Evolutionary conservation across 257 asterid genomes (phyloP), one percentile per base, ranked within the genome.

Genomic region (Thymus mandschuricus): DNA sequence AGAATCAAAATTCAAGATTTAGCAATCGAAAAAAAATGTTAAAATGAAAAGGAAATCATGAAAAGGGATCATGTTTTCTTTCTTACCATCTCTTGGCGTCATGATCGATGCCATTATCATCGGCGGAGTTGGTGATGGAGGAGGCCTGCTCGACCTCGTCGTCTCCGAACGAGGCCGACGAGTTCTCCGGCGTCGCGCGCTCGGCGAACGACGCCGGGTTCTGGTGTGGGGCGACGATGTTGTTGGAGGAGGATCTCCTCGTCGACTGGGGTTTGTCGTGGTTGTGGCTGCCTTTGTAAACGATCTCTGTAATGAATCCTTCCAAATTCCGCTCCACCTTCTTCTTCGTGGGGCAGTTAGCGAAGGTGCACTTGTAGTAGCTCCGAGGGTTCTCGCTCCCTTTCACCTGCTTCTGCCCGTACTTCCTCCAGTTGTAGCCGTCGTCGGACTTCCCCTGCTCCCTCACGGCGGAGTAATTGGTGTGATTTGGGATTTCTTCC

Each of bases 391-490:
- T 92, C 58, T 92, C 94, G 64, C 98, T 92, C 8, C 98, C 96
- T 70, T 88, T 92, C 1, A 88, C 96, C 34, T 86, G 94, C 40
- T 92, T 92, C 54, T 92, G 94, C 5, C 98, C 98, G 21, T 92
- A 91, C n/a, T 91, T 91, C n/a, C 96, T 82, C 97, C 97, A 91
- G 48, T 84, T 87, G 81, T 91, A 91, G 3, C 97, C 97, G 30
- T 92, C 97, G 1, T 92, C 95, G 0, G 97, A 89, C 75, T 80
- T 89, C 66, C 74, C 86, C 73, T 87, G 96, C 44, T 86, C 92
- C 70, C 86, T 21, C 21, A 21, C 21, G 21, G 21, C 21, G 21
- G 21, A 21, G 21, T 21, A 21, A 21, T 21, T 21, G 21, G 21
- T 21, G 21, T 21, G 21, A 21, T 21, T 52, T 6, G 62, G 69